phyloP scores from a whole-genome alignment of 805 yeast species.

The Candida endomychidarum region DNA sequence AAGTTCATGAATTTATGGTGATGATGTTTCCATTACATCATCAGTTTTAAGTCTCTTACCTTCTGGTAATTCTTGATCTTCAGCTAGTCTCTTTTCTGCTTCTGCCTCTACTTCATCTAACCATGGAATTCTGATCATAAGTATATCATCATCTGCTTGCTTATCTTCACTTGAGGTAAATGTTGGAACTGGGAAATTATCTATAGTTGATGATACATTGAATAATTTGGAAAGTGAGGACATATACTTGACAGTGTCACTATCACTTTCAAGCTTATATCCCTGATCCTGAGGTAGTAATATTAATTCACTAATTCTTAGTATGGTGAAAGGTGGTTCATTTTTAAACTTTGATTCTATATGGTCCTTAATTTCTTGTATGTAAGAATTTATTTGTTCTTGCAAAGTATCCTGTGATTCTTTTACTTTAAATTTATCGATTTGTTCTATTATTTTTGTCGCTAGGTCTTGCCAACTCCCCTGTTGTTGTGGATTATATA shows the following conservation, averaged over 20 bases:
- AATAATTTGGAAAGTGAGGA: conserved; percentile 39
- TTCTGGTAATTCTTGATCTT: background rate
- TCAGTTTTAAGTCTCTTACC: conserved; percentile 1
- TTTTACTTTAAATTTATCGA: background rate
- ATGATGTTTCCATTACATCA: conserved; percentile 14
- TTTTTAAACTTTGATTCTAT: background rate
- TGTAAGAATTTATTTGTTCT: background rate
- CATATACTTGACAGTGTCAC: conserved; percentile 41
- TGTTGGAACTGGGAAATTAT: conserved; percentile 23
- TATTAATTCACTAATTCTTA: conserved; percentile 48
- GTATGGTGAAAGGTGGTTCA: conserved; percentile 48
- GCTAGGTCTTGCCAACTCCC: background rate
- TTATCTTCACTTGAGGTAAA: no score
- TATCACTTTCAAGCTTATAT: conserved; percentile 28
- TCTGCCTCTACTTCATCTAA: conserved; percentile 16
- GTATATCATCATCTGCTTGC: conserved; percentile 16
- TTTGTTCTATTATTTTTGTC: background rate
- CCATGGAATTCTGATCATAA: conserved; percentile 32
- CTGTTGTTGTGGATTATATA: conserved; percentile 6
- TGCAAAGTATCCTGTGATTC: no score
- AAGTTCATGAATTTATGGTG: no score
- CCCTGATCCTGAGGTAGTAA: conserved; percentile 37
- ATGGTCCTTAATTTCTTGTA: background rate
- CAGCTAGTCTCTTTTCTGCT: conserved; percentile 3
- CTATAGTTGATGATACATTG: conserved; percentile 28